Base-by-base conservation (phyloP, 495 filamentous ascomycete species). In the Podospora fimiseda region DNA sequence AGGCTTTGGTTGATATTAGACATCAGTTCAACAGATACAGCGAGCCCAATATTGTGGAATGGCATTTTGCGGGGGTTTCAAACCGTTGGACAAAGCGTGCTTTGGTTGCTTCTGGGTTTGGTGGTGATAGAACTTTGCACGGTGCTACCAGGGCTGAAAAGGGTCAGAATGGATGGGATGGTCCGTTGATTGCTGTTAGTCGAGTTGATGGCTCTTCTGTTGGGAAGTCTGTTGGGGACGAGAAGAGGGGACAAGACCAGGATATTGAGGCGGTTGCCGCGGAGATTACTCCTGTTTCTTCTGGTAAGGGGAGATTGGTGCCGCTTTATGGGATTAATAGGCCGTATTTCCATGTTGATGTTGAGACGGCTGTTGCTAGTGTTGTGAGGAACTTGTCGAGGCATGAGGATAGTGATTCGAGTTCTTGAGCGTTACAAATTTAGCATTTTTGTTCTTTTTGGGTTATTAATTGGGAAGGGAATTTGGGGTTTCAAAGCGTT, bases 321-420 rank as follows among this genome's bases (percentile, higher is more conserved):
- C 67, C 69, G 3, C 24, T 76, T 7, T 66, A 73, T 41, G 74
- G 75, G 5, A 63, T 76, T 42, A 77, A 79, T 52, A 64, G 77
- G 45, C 77, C 76, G 6, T 78, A 71, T 60, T 79, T 80, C 62
- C 77, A 80, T 43, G 55, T 77, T 6, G 77, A 80, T 58, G 37
- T 97, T 11, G 89, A 88, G n/a, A 87, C 86, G 61, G 93, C 93
- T 22, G 65, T 97, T 39, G 59, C 57, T 41, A 57, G 52, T 18
- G 43, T 43, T 23, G 21, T 59, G 16, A 43, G 48, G 39, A 62
- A 48, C 21, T 11, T 59, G 46, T 50, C 60, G 16, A 43, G 51
- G 23, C 13, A 50, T 0, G 54, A 38, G 13, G 39, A 47, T n/a
- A 27, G 42, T n/a, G 54, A 51, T 19, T 56, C 9, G 43, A 43